Base-by-base conservation (phyloP, 257 asterid genomes). In the Cruciata laevipes region DNA sequence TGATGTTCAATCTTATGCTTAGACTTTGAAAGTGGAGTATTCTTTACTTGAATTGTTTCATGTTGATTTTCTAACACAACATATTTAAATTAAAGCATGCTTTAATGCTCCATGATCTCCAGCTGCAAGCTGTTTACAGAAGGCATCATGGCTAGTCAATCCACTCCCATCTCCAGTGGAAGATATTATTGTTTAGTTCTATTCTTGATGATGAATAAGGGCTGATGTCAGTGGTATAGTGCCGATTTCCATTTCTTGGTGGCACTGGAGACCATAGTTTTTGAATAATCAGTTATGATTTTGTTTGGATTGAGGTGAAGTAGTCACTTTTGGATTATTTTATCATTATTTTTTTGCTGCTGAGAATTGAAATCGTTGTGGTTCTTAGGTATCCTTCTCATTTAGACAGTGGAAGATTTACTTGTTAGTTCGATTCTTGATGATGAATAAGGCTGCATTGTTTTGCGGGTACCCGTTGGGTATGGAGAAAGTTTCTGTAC, bases 381-480 rank as follows among this genome's bases (percentile, higher is more conserved):
- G 24, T 64, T 27, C 25, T 17, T 2, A 16, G 58, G 25, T 62
- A 40, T 7, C 42, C 42, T 55, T 55, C 27, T 55, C 42, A 5
- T 20, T 53, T 18, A n/a, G 25, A 53, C 59, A 47, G 53, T 13
- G 53, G 53, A 47, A 47, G 53, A 47, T 53, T 3, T 24, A 3
- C 33, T 65, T 69, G 33, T 59, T 24, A 4, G n/a, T 33, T 35
- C 65, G n/a, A n/a, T n/a, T n/a, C n/a, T n/a, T n/a, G n/a, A n/a
- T n/a, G n/a, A n/a, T n/a, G n/a, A n/a, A n/a, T n/a, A n/a, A n/a
- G n/a, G n/a, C n/a, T 90, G n/a, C 88, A 95, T 71, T 89, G 96
- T 75, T 73, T 94, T 76, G 99, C 91, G 0, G 90, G 99, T 70
- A 62, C 79, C 49, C 96, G 99, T 44, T 94, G 99, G 99, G 93